A percentile compares a stretch with the other conserved stretches of the same genome.
phyloP scores from a whole-genome alignment of 164 flowering plant genomes.

The Vitis vinifera region ASM3070453v1 NC_081817.1:28957501-28958000 shows the following conservation, averaged over 20 bases:
- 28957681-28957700: constrained; percentile 37
- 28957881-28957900: constrained; percentile 28
- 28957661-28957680: constrained; percentile 24
- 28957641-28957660: neutral
- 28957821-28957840: neutral
- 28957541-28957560: constrained; percentile 28
- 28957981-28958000: no score
- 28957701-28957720: constrained; percentile 36
- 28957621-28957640: neutral
- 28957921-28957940: constrained; percentile 17
- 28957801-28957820: neutral
- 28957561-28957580: constrained; percentile 25
- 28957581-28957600: neutral
- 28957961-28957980: no score
- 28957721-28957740: constrained; percentile 31
- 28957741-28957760: constrained; percentile 26
- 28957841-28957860: no score
- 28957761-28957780: neutral
- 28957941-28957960: constrained; percentile 24
- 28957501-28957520: constrained; percentile 41
- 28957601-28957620: no score
- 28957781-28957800: neutral
- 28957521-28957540: constrained; percentile 44
- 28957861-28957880: neutral
- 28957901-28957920: constrained; percentile 32